These are phyloP conservation scores for Erigeron philadelphicus DNA, from an alignment of 140 eudicot species.

Conservation along the genomic window DNA sequence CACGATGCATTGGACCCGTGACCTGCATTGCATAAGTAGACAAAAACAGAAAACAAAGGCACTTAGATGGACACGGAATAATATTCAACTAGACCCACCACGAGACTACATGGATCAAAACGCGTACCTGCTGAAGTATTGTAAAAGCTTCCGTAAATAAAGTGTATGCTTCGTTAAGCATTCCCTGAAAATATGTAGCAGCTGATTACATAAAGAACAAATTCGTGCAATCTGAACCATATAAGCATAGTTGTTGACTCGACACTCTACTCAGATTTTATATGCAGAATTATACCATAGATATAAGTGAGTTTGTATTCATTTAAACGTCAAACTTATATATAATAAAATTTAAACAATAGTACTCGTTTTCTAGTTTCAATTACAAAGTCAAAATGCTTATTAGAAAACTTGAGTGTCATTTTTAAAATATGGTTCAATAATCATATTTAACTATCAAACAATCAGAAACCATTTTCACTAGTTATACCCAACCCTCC, in stretches of 20 bases:
- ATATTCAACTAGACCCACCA: slow-evolving; percentile 9
- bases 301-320: too few relatives aligned
- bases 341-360: too few relatives aligned
- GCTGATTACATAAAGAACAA: slow-evolving; percentile 6
- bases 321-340: too few relatives aligned
- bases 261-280: too few relatives aligned
- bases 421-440: too few relatives aligned
- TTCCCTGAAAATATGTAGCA: slow-evolving; percentile 54
- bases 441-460: too few relatives aligned
- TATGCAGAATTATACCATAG: too few relatives aligned
- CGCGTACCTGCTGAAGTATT: slow-evolving; percentile 83
- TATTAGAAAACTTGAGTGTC: too few relatives aligned
- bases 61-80: not conserved
- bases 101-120: not conserved
- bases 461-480: too few relatives aligned
- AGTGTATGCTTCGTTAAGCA: slow-evolving; percentile 92
- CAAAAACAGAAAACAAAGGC: not conserved
- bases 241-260: too few relatives aligned
- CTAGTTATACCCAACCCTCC: not conserved
- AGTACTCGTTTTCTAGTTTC: too few relatives aligned
- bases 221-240: not conserved
- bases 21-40: slow-evolving; percentile 47
- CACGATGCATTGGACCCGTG: slow-evolving; percentile 99
- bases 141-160: slow-evolving; percentile 89
- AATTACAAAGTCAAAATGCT: too few relatives aligned